Evolutionary conservation across 768 basidiomycete species (phyloP), one percentile per base, ranked within the genome.

Genomic region (Russula olivacea): DNA sequence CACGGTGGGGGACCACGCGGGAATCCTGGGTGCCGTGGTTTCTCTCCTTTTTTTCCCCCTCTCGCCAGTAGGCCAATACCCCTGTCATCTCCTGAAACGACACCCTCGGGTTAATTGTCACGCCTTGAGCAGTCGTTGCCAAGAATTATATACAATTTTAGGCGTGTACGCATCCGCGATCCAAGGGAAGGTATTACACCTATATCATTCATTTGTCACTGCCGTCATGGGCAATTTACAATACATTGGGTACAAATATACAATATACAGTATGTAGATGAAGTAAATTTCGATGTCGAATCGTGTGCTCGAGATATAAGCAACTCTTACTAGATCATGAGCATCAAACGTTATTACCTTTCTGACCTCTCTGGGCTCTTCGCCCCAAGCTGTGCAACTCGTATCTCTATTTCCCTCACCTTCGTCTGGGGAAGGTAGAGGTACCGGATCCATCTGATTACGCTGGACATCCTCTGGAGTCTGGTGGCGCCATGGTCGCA

Each of bases 401-500:
- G 30, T 28, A 45, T 36, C 4, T 41, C 55, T n/a, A 48, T 57
- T n/a, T 19, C 36, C 48, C 36, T 50, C 61, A 17, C 21, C 48
- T 14, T 57, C 55, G 10, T 61, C 47, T 23, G 40, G 49, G 8
- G 55, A 57, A 7, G 59, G 41, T 12, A 57, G n/a, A 10, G 23
- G 40, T 28, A 12, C 21, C 12, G 2, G 25, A 11, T 30, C 48
- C 28, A 34, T 36, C 61, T 5, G 23, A 17, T 12, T 25, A 15
- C 56, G 61, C 40, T 34, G 30, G 1, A 55, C 50, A 15, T 61
- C 69, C 5, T 72, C 79, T 40, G n/a, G n/a, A n/a, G n/a, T 4
- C 28, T 28, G 80, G 80, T 41, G 82, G 81, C 43, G 74, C 67
- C 23, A 76, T 78, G 38, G 71, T 70, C 15, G 86, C 78, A 61